Percentiles rank a stretch among this genome's conserved stretches.
Conservation (phyloP, 129 eudicot genomes). For the Calendula officinalis region DNA sequence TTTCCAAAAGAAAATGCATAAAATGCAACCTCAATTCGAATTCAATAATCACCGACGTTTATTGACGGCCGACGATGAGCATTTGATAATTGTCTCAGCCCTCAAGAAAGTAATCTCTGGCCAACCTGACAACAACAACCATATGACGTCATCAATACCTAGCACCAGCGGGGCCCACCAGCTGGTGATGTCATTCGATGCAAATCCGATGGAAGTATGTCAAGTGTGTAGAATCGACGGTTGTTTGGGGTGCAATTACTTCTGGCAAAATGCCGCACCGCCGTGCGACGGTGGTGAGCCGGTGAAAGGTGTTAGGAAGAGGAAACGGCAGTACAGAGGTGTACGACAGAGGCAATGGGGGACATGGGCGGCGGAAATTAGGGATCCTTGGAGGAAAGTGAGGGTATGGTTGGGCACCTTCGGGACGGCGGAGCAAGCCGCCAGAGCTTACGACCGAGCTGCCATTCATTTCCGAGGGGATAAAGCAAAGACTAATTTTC, state of each 20-base stretch:
- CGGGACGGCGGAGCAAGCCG: slow-evolving; percentile 47
- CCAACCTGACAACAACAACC: background rate
- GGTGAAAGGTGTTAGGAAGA: background rate
- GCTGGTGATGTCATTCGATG: background rate
- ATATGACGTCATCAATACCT: background rate
- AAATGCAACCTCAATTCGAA: background rate
- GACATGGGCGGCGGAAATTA: slow-evolving; percentile 53
- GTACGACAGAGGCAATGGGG: slow-evolving; percentile 38
- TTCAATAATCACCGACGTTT: background rate
- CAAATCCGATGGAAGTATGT: slow-evolving; percentile 24
- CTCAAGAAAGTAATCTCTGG: slow-evolving; percentile 23
- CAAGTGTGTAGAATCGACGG: slow-evolving; percentile 17
- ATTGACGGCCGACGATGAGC: slow-evolving; percentile 21
- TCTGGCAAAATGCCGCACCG: slow-evolving; percentile 21
- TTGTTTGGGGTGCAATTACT: slow-evolving; percentile 30
- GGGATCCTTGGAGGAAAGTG: slow-evolving; percentile 38
- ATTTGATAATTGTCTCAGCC: slow-evolving; percentile 25
- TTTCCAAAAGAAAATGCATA: background rate
- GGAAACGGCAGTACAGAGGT: slow-evolving; percentile 32
- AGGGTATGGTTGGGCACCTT: slow-evolving; percentile 56
- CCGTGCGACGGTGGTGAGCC: background rate
- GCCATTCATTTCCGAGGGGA: slow-evolving; percentile 50
- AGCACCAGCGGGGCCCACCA: slow-evolving; percentile 6
- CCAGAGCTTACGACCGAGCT: slow-evolving; percentile 55
- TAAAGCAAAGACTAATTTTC: slow-evolving; percentile 49